These are phyloP conservation scores for Podospora australis DNA, from an alignment of 495 filamentous ascomycete species.

Conservation along the genomic window DNA sequence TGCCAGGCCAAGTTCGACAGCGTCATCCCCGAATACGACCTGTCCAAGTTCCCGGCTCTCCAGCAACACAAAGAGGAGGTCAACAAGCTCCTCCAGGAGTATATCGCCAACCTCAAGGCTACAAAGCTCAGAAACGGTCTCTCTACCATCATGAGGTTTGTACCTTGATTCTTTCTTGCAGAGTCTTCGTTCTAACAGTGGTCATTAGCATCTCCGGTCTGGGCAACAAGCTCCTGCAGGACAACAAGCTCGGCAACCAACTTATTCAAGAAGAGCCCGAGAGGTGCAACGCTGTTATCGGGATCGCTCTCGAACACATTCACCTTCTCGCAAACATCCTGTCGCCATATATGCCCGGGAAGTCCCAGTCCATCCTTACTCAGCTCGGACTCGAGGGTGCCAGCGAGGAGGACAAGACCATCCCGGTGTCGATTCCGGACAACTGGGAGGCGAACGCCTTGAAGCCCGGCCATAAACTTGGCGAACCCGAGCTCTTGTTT, in stretches of 20 bases:
- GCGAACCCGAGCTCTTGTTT: conserved; percentile 78
- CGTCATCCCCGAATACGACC: conserved; percentile 60
- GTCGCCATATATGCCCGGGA: conserved; percentile 79
- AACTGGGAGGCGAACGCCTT: conserved; percentile 57
- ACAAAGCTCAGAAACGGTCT: conserved; percentile 73
- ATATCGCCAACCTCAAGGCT: conserved; percentile 64
- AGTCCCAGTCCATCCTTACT: conserved; percentile 63
- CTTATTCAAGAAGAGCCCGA: conserved; percentile 62
- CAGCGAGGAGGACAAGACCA: conserved; percentile 10
- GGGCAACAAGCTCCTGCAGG: conserved; percentile 82
- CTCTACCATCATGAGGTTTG: conserved; percentile 52
- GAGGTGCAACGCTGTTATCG: conserved; percentile 68
- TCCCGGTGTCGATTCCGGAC: conserved; percentile 63
- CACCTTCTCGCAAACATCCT: conserved; percentile 71
- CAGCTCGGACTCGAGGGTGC: conserved; percentile 48
- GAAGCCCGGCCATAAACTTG: conserved; percentile 70
- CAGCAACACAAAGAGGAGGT: conserved; percentile 51
- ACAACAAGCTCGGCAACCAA: conserved; percentile 57
- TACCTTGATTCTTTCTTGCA: neutral
- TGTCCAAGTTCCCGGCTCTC: conserved; percentile 20
- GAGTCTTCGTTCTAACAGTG: neutral
- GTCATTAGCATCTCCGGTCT: conserved; percentile 51
- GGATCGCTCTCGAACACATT: conserved; percentile 73
- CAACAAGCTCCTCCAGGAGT: conserved; percentile 57
- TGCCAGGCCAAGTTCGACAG: conserved; percentile 67